Evolutionary conservation across 2,329 filamentous ascomycete species (phyloP), one percentile per base, ranked within the genome.

Genomic region (Apiospora sp.): DNA sequence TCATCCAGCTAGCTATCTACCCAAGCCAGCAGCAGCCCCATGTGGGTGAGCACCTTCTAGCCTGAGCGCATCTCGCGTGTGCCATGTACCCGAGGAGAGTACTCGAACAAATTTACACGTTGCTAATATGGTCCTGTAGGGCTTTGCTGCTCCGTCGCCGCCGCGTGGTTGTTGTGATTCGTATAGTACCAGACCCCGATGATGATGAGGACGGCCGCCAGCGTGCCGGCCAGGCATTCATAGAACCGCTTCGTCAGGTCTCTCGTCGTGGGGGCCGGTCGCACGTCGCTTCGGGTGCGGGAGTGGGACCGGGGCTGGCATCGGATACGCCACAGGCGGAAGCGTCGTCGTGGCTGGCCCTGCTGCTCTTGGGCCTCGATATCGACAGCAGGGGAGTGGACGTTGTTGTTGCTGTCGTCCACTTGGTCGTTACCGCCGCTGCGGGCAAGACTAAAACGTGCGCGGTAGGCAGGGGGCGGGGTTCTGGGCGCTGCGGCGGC

Each of bases 381-480:
- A 19, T 54, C 46, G 8, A 22, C 46, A 8, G 37, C 37, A 4
- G 6, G 12, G 7, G 30, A 48, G 34, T 41, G 46, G 22, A 19
- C 68, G 16, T 41, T 8, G 14, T 41, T 8, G 14, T 27, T 27
- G 48, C n/a, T 19, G 34, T 12, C 48, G 13, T 8, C 34, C 19
- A 2, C 4, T 41, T 24, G 48, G 48, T 27, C 13, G 34, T 16
- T 10, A 13, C 19, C 14, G 48, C 27, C 19, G 48, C 24, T 46
- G 43, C 6, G 34, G 46, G n/a, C 30, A 16, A 19, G 46, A 49
- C n/a, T 10, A 8, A 49, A 49, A 48, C 48, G 30, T 14, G 27
- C 27, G 12, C 27, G 46, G 68, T 54, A 43, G 46, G 68, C 30
- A 70, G 68, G 68, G 22, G 48, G 34, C 30, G 46, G 30, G 8